Conservation (phyloP, 2,329 filamentous ascomycete genomes). For the Dactylonectria macrodidyma region DNA sequence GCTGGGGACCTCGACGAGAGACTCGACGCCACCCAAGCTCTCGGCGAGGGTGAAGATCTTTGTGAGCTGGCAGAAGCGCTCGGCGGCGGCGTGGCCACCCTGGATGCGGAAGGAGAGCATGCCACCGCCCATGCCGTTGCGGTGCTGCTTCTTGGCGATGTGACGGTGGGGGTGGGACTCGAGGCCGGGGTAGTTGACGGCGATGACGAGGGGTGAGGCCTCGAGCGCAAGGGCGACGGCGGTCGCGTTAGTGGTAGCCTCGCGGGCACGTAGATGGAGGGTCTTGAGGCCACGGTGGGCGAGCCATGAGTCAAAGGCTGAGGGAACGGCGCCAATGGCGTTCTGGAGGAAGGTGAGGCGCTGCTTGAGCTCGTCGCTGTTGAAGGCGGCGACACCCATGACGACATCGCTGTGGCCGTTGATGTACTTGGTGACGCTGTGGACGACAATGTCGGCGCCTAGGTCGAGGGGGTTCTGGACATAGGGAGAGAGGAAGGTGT, state of each 20-base stretch:
- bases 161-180: conserved; percentile 88
- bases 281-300: conserved; percentile 98
- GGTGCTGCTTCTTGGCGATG: conserved; percentile 92
- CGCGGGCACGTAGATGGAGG: conserved; percentile 90
- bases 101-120: conserved; percentile 98
- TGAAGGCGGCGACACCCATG: conserved; percentile 98
- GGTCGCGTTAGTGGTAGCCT: conserved; percentile 86
- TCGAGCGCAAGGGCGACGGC: conserved; percentile 84
- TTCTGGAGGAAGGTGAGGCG: conserved; percentile 94
- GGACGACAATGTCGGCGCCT: conserved; percentile 96
- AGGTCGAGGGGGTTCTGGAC: conserved; percentile 96
- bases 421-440: conserved; percentile 99
- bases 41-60: conserved; percentile 95
- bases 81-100: conserved; percentile 87
- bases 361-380: conserved; percentile 83
- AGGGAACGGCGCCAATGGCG: conserved; percentile 95
- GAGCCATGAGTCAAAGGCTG: conserved; percentile 97
- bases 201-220: conserved; percentile 83
- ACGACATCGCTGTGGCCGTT: conserved; percentile 97
- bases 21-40: conserved; percentile 92
- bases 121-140: conserved; percentile 92
- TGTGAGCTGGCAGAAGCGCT: conserved; percentile 92
- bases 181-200: conserved; percentile 96
- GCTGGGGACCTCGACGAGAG: conserved; percentile 90
- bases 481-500: conserved; percentile 97